phyloP scores from a whole-genome alignment of 495 filamentous ascomycete genomes.

The Beverwykella pulmonaria region DNA sequence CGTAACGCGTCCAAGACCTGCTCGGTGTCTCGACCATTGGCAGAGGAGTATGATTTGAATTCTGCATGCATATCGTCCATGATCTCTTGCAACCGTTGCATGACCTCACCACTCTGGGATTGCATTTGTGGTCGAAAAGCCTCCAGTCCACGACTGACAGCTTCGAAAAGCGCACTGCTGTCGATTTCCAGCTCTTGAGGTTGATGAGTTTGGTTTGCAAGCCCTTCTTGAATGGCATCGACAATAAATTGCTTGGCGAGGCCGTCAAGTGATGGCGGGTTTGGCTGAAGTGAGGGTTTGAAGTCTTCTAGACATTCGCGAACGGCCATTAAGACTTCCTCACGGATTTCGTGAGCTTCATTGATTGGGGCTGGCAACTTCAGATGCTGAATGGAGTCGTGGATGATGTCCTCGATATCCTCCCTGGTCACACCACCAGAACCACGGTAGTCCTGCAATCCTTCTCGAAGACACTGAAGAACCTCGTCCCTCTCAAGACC shows the following conservation, averaged over 20 bases:
- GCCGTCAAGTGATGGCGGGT: conserved; percentile 44
- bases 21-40: conserved; percentile 75
- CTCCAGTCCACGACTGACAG: conserved; percentile 64
- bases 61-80: conserved; percentile 71
- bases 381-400: conserved; percentile 78
- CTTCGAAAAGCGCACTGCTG: conserved; percentile 67
- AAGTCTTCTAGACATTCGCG: conserved; percentile 77
- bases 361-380: conserved; percentile 65
- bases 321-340: conserved; percentile 75
- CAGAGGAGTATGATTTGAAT: conserved; percentile 72
- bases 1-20: conserved; percentile 82
- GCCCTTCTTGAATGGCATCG: conserved; percentile 60
- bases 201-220: conserved; percentile 50
- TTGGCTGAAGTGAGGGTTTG: conserved; percentile 60
- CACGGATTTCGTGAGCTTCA: conserved; percentile 67
- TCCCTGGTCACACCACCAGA: conserved; percentile 66
- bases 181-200: conserved; percentile 63
- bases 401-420: conserved; percentile 77
- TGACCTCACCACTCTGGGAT: conserved; percentile 63
- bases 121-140: conserved; percentile 52
- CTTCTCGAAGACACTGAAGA: conserved; percentile 78
- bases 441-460: conserved; percentile 70
- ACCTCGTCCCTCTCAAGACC: conserved; percentile 88
- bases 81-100: conserved; percentile 74
- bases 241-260: conserved; percentile 59